Percentiles rank a stretch among this genome's conserved stretches.
Conservation (phyloP, 2,329 filamentous ascomycete genomes). For the Xylaria hypoxylon region DNA sequence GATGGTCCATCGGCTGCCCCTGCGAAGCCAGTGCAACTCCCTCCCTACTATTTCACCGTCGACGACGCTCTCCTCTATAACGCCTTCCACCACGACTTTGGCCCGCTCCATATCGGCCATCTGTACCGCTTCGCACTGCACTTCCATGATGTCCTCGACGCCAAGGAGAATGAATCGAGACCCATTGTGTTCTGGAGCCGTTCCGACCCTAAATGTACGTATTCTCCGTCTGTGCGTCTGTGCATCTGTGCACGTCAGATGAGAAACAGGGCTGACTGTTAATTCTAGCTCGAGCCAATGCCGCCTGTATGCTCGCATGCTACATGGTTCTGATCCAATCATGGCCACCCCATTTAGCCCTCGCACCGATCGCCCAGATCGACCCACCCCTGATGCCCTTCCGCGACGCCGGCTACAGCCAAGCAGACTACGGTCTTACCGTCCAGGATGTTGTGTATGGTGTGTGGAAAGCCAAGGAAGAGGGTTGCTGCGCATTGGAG, state of each 20-base stretch:
- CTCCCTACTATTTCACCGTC: slow-evolving; percentile 94
- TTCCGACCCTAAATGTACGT: slow-evolving; percentile 88
- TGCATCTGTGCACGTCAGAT: not conserved
- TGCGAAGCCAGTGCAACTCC: slow-evolving; percentile 61
- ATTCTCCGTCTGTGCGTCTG: not conserved
- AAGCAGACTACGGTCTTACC: slow-evolving; percentile 94
- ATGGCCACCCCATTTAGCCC: slow-evolving; percentile 94
- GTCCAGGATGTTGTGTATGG: slow-evolving; percentile 98
- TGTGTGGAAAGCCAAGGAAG: slow-evolving; percentile 98
- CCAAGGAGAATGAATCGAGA: slow-evolving; percentile 88
- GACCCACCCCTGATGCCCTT: slow-evolving; percentile 99
- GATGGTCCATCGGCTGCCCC: slow-evolving; percentile 63
- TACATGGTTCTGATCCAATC: slow-evolving; percentile 99
- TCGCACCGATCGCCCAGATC: slow-evolving; percentile 95
- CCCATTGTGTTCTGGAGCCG: slow-evolving; percentile 97
- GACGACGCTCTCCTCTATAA: slow-evolving; percentile 96
- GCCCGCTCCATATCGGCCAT: slow-evolving; percentile 96
- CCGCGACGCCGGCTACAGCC: slow-evolving; percentile 96
- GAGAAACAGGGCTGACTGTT: slow-evolving; percentile 41
- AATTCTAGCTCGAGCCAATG: slow-evolving; percentile 83
- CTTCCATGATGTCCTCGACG: slow-evolving; percentile 93
- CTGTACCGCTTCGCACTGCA: slow-evolving; percentile 96
- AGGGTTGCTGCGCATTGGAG: slow-evolving; percentile 88
- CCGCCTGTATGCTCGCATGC: slow-evolving; percentile 92
- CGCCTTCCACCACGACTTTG: slow-evolving; percentile 98